Percentiles rank a stretch among this genome's conserved stretches.
phyloP scores from a whole-genome alignment of 441 rosid species.

The Flueggea neowawraea region DNA sequence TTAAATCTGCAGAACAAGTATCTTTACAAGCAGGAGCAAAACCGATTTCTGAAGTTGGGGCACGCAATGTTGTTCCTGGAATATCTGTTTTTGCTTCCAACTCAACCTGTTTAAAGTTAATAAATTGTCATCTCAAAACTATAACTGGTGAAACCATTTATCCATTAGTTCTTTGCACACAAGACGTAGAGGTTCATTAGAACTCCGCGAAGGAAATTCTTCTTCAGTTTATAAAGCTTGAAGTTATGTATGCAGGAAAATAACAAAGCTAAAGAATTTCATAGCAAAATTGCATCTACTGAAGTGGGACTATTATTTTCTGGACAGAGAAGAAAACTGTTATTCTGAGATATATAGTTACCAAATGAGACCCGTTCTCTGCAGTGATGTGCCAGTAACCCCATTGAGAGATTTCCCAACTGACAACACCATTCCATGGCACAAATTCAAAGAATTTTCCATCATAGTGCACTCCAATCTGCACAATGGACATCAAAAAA shows the following conservation, averaged over 20 bases:
- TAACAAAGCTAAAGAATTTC: too few species aligned
- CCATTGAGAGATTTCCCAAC: constrained; percentile 84
- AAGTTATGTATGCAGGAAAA: too few species aligned
- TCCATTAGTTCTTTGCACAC: constrained; percentile 1
- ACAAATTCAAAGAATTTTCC: constrained; percentile 88
- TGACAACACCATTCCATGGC: constrained; percentile 83
- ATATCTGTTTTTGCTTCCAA: constrained; percentile 75
- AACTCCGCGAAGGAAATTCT: too few species aligned
- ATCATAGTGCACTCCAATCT: constrained; percentile 90
- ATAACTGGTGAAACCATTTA: not conserved
- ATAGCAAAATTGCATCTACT: too few species aligned
- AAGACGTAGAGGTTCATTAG: not conserved
- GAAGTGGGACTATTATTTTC: too few species aligned
- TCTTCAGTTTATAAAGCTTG: too few species aligned
- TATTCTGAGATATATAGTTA: constrained; percentile 17
- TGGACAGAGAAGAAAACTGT: too few species aligned
- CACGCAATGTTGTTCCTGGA: constrained; percentile 80
- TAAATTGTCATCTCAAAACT: constrained; percentile 1
- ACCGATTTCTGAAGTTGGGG: constrained; percentile 85
- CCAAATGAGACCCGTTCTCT: constrained; percentile 73
- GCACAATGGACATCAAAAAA: constrained; percentile 19
- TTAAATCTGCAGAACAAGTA: constrained; percentile 69
- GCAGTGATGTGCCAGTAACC: constrained; percentile 83
- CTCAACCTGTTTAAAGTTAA: constrained; percentile 51
- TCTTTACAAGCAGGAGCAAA: constrained; percentile 90